These are phyloP conservation scores for Quercus wislizeni DNA, from an alignment of 306 rosid species.

Conservation along the genomic window DNA sequence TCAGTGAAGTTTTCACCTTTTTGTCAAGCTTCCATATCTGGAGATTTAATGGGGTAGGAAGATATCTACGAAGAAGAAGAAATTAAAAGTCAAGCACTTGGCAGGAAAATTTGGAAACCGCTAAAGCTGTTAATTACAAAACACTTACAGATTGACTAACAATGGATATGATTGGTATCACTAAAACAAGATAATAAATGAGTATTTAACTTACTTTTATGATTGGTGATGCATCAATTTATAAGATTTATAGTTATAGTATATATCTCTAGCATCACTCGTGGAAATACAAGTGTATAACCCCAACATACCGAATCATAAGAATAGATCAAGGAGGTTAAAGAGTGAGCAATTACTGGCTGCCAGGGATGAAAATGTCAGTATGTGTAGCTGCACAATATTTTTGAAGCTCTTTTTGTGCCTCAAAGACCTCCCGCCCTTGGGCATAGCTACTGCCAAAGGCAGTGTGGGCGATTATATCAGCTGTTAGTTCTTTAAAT, in stretches of 20 bases:
- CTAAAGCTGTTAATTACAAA: too few relatives aligned
- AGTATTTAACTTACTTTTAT: too few relatives aligned
- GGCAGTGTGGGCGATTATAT: conserved; percentile 34
- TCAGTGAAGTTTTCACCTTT: conserved; percentile 18
- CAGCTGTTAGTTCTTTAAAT: conserved; percentile 27
- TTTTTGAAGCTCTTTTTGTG: conserved; percentile 19
- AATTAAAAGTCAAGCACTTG: neutral
- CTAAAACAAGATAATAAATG: too few relatives aligned
- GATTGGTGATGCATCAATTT: too few relatives aligned
- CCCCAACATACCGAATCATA: too few relatives aligned
- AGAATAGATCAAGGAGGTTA: neutral
- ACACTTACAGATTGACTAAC: too few relatives aligned
- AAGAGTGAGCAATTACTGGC: conserved; percentile 19
- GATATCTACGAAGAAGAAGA: conserved; percentile 15
- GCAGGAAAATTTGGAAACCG: too few relatives aligned
- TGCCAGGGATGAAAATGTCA: conserved; percentile 28
- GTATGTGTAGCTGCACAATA: neutral
- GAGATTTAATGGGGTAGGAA: conserved; percentile 29
- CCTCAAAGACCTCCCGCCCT: conserved; percentile 22
- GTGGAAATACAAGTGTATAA: too few relatives aligned
- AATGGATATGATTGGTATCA: too few relatives aligned
- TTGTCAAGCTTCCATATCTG: conserved; percentile 31
- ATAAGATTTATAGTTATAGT: too few relatives aligned
- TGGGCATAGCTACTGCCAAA: conserved; percentile 28
- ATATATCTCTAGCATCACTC: too few relatives aligned